Evolutionary conservation across 192 early-diverging fungal genomes (phyloP).

Genomic region (Entophlyctis luteolus): DNA sequence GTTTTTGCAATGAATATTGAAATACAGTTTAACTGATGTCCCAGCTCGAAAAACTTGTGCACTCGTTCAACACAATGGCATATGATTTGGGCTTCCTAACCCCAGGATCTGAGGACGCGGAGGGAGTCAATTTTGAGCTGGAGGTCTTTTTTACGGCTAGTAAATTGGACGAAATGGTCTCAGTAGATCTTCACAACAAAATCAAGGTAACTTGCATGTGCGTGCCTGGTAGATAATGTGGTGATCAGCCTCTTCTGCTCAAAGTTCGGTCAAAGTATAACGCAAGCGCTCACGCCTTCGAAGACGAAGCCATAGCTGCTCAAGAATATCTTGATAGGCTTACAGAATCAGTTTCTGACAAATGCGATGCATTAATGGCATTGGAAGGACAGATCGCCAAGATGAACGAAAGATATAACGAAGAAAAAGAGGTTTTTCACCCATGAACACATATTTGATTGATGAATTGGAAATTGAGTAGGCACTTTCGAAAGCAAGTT

Average conservation of each 20-base stretch:
- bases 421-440: constrained; percentile 49
- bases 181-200: constrained; percentile 32
- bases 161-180: constrained; percentile 41
- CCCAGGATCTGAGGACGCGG: constrained; percentile 1
- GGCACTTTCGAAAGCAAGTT: constrained; percentile 22
- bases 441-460: neutral
- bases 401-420: constrained; percentile 36
- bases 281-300: constrained; percentile 16
- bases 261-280: constrained; percentile 37
- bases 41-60: constrained; percentile 47
- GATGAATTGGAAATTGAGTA: neutral
- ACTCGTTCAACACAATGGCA: constrained; percentile 49
- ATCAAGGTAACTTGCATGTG: constrained; percentile 30
- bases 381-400: constrained; percentile 30
- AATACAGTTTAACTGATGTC: neutral
- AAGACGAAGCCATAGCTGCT: constrained; percentile 42
- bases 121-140: constrained; percentile 36
- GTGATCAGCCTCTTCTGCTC: constrained; percentile 35
- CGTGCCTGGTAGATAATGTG: neutral
- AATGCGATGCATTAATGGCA: constrained; percentile 40
- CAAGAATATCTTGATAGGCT: constrained; percentile 48
- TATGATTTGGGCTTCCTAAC: constrained; percentile 41
- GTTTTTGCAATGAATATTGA: neutral
- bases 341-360: constrained; percentile 31
- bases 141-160: constrained; percentile 36